Evolutionary conservation across 1,284 basidiomycete species (phyloP).

Genomic region (Ganoderma sinense): DNA sequence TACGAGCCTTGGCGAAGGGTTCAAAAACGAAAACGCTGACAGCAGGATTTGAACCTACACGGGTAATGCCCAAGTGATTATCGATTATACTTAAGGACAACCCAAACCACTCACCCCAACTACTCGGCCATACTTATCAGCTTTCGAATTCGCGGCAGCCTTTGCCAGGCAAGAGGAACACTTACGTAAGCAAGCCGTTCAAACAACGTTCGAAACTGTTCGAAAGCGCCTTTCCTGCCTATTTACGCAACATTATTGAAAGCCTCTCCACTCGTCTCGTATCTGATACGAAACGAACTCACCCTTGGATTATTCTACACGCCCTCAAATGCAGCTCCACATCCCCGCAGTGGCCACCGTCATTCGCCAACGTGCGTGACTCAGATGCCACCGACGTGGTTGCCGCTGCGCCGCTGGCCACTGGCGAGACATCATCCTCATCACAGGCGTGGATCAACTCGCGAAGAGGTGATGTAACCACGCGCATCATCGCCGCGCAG

Average conservation of each 20-base stretch:
- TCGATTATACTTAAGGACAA: no score
- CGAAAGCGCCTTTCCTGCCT: no score
- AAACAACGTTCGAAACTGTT: no score
- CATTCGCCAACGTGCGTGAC: background rate
- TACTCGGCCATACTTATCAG: slow-evolving; percentile 85
- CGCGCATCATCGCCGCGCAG: background rate
- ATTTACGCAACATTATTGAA: no score
- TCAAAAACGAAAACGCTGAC: slow-evolving; percentile 61
- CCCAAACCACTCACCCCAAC: slow-evolving; percentile 85
- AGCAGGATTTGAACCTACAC: slow-evolving; percentile 85
- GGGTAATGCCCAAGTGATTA: slow-evolving; percentile 78
- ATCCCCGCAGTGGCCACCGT: background rate
- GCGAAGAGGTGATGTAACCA: background rate
- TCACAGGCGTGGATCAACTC: background rate
- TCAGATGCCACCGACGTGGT: background rate
- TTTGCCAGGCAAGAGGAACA: background rate
- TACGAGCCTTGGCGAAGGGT: background rate
- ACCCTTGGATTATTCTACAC: background rate
- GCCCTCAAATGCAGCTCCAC: background rate
- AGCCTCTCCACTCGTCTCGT: no score
- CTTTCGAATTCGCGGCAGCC: slow-evolving; percentile 33
- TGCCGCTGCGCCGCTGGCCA: background rate
- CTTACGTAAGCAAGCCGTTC: no score
- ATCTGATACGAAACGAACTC: background rate
- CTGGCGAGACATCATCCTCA: background rate